Evolutionary conservation across 768 basidiomycete genomes (phyloP).

Genomic region (Exidia glandulosa): DNA sequence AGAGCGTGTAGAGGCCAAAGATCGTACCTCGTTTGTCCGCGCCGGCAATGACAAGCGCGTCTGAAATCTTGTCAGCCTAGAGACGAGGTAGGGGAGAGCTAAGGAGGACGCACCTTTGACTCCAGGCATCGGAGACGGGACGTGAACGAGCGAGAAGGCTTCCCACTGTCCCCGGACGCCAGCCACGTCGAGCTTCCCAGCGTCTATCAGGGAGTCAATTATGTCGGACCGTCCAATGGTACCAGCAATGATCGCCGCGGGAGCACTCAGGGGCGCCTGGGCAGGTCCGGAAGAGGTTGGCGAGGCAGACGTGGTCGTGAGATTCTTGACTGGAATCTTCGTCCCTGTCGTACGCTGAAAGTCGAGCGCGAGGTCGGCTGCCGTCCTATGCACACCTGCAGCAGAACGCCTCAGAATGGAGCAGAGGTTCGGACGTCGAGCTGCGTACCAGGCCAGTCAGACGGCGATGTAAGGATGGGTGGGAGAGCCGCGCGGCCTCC

Average conservation of each 20-base stretch:
- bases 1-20: slow-evolving; percentile 54
- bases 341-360: slow-evolving; percentile 49
- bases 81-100: neutral
- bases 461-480: slow-evolving; percentile 33
- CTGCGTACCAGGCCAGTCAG: slow-evolving; percentile 35
- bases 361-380: slow-evolving; percentile 50
- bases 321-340: slow-evolving; percentile 40
- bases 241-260: slow-evolving; percentile 47
- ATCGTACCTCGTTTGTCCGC: slow-evolving; percentile 61
- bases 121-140: slow-evolving; percentile 46
- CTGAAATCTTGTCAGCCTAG: slow-evolving; percentile 21
- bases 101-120: slow-evolving; percentile 5
- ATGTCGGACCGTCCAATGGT: slow-evolving; percentile 49
- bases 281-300: slow-evolving; percentile 13
- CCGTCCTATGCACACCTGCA: slow-evolving; percentile 48
- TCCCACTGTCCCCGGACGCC: slow-evolving; percentile 58
- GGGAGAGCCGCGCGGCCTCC: neutral
- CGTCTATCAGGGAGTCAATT: slow-evolving; percentile 40
- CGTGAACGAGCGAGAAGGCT: slow-evolving; percentile 39
- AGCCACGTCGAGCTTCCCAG: slow-evolving; percentile 45
- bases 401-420: neutral
- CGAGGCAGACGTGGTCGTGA: slow-evolving; percentile 26
- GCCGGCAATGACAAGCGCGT: slow-evolving; percentile 58
- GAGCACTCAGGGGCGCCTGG: neutral
- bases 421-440: no score